Evolutionary conservation across 2,329 filamentous ascomycete species (phyloP).

Genomic region (Aspergillus quadricinctus): DNA sequence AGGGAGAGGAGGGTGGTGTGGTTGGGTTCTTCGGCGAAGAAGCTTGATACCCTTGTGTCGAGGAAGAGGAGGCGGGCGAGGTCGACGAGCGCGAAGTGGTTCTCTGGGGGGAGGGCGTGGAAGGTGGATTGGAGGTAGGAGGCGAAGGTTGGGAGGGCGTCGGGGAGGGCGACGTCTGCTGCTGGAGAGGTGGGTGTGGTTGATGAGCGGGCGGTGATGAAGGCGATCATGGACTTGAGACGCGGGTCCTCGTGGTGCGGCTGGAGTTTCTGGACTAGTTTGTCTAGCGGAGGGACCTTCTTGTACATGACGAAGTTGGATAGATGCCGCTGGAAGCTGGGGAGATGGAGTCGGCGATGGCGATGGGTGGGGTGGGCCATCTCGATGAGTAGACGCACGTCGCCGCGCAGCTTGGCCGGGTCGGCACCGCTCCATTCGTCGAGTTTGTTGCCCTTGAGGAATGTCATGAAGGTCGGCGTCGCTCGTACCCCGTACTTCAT

Average conservation of each 20-base stretch:
- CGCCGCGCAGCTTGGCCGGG: slow-evolving; percentile 61
- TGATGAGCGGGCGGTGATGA: slow-evolving; percentile 53
- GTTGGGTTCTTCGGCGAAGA: slow-evolving; percentile 70
- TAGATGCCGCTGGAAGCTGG: slow-evolving; percentile 61
- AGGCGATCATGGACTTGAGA: slow-evolving; percentile 63
- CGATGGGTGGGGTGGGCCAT: slow-evolving; percentile 73
- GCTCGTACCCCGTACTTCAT: slow-evolving; percentile 64
- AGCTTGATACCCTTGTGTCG: slow-evolving; percentile 75
- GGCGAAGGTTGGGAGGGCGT: slow-evolving; percentile 64
- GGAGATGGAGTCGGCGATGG: slow-evolving; percentile 67
- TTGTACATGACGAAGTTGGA: slow-evolving; percentile 67
- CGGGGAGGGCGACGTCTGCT: slow-evolving; percentile 65
- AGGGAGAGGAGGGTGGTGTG: slow-evolving; percentile 62
- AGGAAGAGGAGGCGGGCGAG: slow-evolving; percentile 72
- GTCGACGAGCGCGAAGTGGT: slow-evolving; percentile 79
- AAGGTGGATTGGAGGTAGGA: slow-evolving; percentile 56
- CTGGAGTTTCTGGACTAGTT: slow-evolving; percentile 76
- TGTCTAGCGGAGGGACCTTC: slow-evolving; percentile 77
- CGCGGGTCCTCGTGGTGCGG: slow-evolving; percentile 52
- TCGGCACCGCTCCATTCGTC: slow-evolving; percentile 80
- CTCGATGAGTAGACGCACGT: slow-evolving; percentile 68
- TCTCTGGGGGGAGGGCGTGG: slow-evolving; percentile 55
- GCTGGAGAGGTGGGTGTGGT: slow-evolving; percentile 54
- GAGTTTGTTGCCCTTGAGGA: slow-evolving; percentile 68
- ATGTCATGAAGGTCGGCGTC: slow-evolving; percentile 87